These are phyloP conservation scores for Gaultheria prostrata DNA, from an alignment of 148 eudicot species.

Conservation along the genomic window DNA sequence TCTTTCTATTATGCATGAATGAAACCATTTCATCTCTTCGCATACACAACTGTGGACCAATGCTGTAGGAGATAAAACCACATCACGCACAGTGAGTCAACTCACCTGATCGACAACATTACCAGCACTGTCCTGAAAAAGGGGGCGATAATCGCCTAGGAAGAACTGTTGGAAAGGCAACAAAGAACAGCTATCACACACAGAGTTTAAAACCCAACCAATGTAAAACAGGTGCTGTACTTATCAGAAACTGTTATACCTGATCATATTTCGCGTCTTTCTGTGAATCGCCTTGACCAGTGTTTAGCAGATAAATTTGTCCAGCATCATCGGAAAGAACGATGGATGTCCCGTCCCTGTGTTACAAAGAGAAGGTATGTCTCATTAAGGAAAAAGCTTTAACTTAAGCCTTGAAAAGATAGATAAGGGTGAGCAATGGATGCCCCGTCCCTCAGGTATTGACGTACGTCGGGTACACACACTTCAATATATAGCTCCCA, in stretches of 20 bases:
- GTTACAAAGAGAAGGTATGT: constrained; percentile 23
- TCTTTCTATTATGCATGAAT: not conserved
- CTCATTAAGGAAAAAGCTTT: not conserved
- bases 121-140: constrained; percentile 65
- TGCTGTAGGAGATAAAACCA: not conserved
- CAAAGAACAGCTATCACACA: constrained; percentile 28
- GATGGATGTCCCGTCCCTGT: constrained; percentile 95
- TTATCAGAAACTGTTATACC: constrained; percentile 33
- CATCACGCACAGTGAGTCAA: not conserved
- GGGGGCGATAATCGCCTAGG: constrained; percentile 96
- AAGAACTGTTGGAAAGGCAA: constrained; percentile 58
- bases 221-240: constrained; percentile 2
- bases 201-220: not conserved
- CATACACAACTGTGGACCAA: not conserved
- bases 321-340: constrained; percentile 97
- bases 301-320: constrained; percentile 80
- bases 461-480: not conserved
- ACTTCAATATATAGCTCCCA: constrained; percentile 4
- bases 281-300: constrained; percentile 97
- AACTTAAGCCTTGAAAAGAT: not conserved
- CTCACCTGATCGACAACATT: constrained; percentile 89
- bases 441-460: not conserved
- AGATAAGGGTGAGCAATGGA: not conserved
- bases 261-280: constrained; percentile 96
- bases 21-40: constrained; percentile 1